Evolutionary conservation across 148 eudicot species (phyloP), one percentile per base, ranked within the genome.

Genomic region (Rhododendron henanense): DNA sequence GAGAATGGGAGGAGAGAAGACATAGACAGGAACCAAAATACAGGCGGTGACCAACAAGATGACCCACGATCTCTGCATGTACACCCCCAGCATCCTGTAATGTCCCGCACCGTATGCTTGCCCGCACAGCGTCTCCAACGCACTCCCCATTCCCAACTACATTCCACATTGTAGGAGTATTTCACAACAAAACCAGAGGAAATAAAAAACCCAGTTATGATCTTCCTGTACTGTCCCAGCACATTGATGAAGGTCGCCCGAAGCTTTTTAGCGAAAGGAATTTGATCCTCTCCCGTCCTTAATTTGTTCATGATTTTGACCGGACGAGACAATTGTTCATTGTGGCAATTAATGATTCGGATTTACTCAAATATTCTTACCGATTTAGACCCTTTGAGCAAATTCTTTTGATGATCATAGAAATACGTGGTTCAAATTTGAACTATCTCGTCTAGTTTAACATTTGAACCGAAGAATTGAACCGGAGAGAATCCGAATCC

Each of bases 71-170:
- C 98, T 87, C 86, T 94, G 98, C 98, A 94, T 94, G 84, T 94
- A 94, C 69, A 93, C 78, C 13, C 98, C 98, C 73, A 94, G 37
- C 98, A 94, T 94, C 79, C 84, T 89, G 11, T 73, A 14, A 85
- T 89, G 89, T 14, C 98, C 98, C 23, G 98, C 98, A 5, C 98
- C 98, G 76, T 44, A 94, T 85, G 98, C 98, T 89, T 94, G 98
- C 87, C 98, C 98, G 61, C 98, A 94, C 44, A 94, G 83, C n/a
- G 98, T 94, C 89, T 94, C 96, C 86, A 94, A 79, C 19, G 98
- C 98, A 85, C 98, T 94, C 7, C 91, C 98, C 98, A 94, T 94
- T 84, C 98, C 98, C 74, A 94, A 85, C 98, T 94, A 84, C 90
- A 80, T 86, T 88, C 45, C 80, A 61, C 59, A 76, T 0, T 2